Evolutionary conservation across 345 rosid species (phyloP).

Genomic region (Garcia nutans): DNA sequence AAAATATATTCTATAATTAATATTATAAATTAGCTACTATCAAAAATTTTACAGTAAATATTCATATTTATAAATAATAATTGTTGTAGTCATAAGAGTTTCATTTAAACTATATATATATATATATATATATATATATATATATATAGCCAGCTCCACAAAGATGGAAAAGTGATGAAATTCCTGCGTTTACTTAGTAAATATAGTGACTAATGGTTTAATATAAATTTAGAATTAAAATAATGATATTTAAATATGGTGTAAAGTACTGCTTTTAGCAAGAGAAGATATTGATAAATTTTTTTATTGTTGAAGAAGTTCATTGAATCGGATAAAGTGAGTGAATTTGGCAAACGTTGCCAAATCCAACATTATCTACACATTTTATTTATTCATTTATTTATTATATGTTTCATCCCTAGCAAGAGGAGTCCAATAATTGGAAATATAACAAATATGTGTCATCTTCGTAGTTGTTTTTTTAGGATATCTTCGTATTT

Average conservation of each 20-base stretch:
- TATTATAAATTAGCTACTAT: no score
- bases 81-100: no score
- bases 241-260: slow-evolving; percentile 1
- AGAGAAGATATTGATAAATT: background rate
- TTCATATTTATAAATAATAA: no score
- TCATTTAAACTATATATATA: background rate
- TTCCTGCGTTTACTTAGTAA: background rate
- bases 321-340: slow-evolving; percentile 2
- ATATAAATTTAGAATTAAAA: background rate
- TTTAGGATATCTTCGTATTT: no score
- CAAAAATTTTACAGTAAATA: no score
- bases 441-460: background rate
- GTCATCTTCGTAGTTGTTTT: background rate
- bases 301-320: background rate
- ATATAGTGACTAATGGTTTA: background rate
- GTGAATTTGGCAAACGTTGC: background rate
- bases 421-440: no score
- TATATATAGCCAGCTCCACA: background rate
- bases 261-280: slow-evolving; percentile 1
- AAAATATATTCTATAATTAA: no score
- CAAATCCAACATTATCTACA: slow-evolving; percentile 1
- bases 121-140: background rate
- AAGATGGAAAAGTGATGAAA: background rate
- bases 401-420: no score
- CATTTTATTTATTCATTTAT: no score